Percentiles rank a stretch among this genome's conserved stretches.
Conservation (phyloP, 192 early-diverging fungal species). For the Coemansia sp. region DNA sequence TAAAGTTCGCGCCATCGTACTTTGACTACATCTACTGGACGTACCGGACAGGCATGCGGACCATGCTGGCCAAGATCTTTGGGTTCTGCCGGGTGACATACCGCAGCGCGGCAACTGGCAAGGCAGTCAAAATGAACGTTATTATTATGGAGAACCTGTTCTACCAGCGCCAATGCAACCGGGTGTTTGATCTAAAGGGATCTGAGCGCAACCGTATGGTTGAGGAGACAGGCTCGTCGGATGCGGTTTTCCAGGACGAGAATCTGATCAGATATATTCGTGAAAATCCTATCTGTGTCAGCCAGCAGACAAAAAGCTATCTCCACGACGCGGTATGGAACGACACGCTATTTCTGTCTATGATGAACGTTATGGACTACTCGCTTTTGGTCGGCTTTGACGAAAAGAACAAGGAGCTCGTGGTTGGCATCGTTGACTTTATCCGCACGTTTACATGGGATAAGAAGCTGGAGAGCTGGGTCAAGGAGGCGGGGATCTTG, state of each 20-base stretch:
- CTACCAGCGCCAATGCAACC: conserved; percentile 72
- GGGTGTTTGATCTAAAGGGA: conserved; percentile 90
- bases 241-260: conserved; percentile 90
- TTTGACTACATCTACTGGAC: conserved; percentile 72
- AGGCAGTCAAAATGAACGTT: conserved; percentile 84
- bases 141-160: conserved; percentile 97
- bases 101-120: conserved; percentile 82
- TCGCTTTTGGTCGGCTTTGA: conserved; percentile 94
- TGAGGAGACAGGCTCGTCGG: conserved; percentile 73
- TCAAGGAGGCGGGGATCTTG: conserved; percentile 89
- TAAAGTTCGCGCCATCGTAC: conserved; percentile 88
- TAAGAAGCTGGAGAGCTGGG: conserved; percentile 97
- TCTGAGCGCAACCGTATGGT: conserved; percentile 94
- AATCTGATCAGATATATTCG: conserved; percentile 79
- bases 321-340: conserved; percentile 85
- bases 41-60: conserved; percentile 61
- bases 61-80: conserved; percentile 85
- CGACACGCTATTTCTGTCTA: conserved; percentile 92
- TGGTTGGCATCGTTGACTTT: conserved; percentile 99
- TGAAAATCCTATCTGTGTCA: conserved; percentile 87
- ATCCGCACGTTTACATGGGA: conserved; percentile 99
- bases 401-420: conserved; percentile 78
- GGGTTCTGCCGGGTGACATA: conserved; percentile 91
- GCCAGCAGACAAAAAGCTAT: conserved; percentile 85
- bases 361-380: conserved; percentile 98